Conservation (phyloP, 768 basidiomycete genomes). For the Suillus alpinus region DNA sequence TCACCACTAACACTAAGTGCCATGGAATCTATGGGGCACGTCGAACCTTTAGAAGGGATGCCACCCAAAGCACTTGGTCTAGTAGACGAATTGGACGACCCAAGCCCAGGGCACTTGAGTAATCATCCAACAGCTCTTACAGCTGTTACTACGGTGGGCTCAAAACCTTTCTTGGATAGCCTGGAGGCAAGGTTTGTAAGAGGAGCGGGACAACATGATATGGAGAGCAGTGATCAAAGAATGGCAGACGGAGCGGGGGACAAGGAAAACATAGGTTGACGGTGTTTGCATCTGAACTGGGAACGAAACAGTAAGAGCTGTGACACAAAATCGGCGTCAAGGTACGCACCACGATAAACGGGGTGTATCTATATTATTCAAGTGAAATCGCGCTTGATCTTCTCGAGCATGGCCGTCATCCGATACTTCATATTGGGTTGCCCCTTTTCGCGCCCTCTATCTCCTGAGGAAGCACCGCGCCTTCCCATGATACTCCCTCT, state of each 20-base stretch:
- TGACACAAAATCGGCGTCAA: constrained; percentile 2
- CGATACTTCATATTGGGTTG: constrained; percentile 83
- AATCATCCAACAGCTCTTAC: constrained; percentile 72
- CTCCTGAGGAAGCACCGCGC: constrained; percentile 34
- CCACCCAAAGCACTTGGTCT: constrained; percentile 61
- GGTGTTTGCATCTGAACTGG: neutral
- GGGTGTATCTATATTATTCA: constrained; percentile 21
- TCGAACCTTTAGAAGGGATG: constrained; percentile 34
- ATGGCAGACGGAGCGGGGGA: constrained; percentile 39
- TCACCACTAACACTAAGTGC: constrained; percentile 60
- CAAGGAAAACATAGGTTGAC: constrained; percentile 55
- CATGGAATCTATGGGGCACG: constrained; percentile 29
- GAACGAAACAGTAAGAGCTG: constrained; percentile 1
- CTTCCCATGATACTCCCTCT: constrained; percentile 20
- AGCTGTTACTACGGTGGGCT: constrained; percentile 51
- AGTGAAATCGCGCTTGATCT: constrained; percentile 65
- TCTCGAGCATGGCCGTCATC: constrained; percentile 84
- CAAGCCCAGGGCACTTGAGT: constrained; percentile 80
- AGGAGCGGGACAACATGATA: constrained; percentile 32
- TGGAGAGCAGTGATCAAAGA: constrained; percentile 37
- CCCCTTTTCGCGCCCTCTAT: constrained; percentile 29
- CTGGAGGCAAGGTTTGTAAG: constrained; percentile 66
- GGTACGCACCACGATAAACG: neutral
- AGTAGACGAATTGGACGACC: constrained; percentile 85
- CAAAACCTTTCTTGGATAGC: constrained; percentile 51